Percentiles rank a stretch among this genome's conserved stretches.
These are phyloP conservation scores for Aspergillus ibericus DNA, from an alignment of 2,329 filamentous ascomycete species.

Conservation along the genomic window DNA sequence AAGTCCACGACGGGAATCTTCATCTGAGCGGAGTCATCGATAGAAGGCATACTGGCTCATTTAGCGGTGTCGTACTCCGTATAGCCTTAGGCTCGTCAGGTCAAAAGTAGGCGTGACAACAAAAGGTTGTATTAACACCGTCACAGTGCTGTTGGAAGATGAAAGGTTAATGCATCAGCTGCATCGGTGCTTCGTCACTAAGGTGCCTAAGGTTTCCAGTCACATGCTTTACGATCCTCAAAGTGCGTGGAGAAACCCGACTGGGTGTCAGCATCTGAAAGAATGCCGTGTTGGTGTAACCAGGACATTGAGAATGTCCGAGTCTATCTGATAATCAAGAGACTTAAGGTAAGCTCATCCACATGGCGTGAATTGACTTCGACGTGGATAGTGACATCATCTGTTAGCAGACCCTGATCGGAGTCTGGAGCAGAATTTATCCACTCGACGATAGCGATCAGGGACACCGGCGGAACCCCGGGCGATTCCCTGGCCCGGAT, in stretches of 20 bases:
- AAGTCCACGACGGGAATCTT: constrained; percentile 45
- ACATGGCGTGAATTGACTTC: background rate
- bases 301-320: background rate
- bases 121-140: background rate
- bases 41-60: background rate
- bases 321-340: background rate
- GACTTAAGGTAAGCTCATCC: background rate
- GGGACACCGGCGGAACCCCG: constrained; percentile 4
- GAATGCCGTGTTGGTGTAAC: background rate
- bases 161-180: background rate
- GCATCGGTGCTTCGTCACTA: background rate
- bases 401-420: background rate
- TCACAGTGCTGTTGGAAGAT: background rate
- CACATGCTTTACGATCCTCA: background rate
- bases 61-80: background rate
- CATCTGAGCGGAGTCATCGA: constrained; percentile 8
- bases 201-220: background rate
- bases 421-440: constrained; percentile 2
- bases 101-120: background rate
- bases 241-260: background rate
- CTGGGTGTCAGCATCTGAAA: background rate
- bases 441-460: background rate
- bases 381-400: background rate
- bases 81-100: background rate
- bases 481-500: background rate